Evolutionary conservation across 768 basidiomycete genomes (phyloP).

Genomic region (Amanita rubescens): DNA sequence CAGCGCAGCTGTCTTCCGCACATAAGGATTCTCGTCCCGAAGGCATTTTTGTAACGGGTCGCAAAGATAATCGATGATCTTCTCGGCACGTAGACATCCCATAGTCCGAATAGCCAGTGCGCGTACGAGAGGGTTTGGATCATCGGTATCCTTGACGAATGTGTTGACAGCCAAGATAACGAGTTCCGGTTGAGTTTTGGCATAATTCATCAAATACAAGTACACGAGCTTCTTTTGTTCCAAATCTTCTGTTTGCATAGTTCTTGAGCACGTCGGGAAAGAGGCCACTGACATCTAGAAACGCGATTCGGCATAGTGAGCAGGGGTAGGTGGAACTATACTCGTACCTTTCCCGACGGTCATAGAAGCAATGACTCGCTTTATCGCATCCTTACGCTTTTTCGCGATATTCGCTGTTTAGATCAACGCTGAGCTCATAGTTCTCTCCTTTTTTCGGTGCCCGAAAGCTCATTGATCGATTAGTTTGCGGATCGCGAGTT

Average conservation of each 20-base stretch:
- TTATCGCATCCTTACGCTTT: constrained; percentile 98
- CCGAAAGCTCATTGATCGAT: constrained; percentile 40
- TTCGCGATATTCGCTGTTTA: constrained; percentile 94
- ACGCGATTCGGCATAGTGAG: not conserved
- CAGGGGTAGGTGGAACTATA: not conserved
- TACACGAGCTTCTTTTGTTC: constrained; percentile 99
- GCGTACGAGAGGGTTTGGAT: constrained; percentile 93
- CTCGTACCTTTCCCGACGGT: constrained; percentile 90
- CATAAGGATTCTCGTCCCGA: constrained; percentile 95
- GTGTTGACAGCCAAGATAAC: constrained; percentile 99
- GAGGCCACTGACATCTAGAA: constrained; percentile 78
- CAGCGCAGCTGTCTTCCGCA: constrained; percentile 94
- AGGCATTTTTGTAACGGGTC: constrained; percentile 90
- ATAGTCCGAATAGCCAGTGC: constrained; percentile 97
- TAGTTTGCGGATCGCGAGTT: too few species aligned
- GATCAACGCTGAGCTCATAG: constrained; percentile 93
- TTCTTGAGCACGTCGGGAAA: constrained; percentile 99
- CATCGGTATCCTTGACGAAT: constrained; percentile 96
- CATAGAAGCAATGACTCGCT: constrained; percentile 96
- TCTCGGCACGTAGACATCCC: constrained; percentile 95
- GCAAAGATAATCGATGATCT: constrained; percentile 98
- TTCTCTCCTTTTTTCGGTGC: constrained; percentile 83
- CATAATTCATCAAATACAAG: constrained; percentile 98
- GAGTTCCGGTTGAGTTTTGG: constrained; percentile 97
- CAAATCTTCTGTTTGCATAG: constrained; percentile 98